A percentile compares a stretch with the other conserved stretches of the same genome.
Evolutionary conservation across 345 rosid species (phyloP).

Genomic region (Punica granatum): DNA sequence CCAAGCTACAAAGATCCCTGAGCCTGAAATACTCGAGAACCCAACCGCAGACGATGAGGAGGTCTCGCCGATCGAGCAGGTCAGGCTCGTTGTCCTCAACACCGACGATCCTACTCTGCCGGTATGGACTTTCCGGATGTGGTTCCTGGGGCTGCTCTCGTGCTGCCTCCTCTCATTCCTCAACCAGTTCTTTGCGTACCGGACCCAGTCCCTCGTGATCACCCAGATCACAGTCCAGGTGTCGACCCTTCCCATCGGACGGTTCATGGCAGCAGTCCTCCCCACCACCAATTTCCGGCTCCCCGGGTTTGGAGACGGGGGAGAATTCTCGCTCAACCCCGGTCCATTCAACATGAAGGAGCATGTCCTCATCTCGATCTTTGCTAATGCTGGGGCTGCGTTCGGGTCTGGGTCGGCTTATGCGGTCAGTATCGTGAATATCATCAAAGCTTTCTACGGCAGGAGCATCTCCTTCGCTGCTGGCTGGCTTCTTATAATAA

Average conservation of each 20-base stretch:
- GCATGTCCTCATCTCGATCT: constrained; percentile 16
- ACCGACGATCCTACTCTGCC: constrained; percentile 11
- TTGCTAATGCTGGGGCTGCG: constrained; percentile 17
- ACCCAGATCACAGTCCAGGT: constrained; percentile 13
- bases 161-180: constrained; percentile 20
- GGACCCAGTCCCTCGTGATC: constrained; percentile 15
- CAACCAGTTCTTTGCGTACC: constrained; percentile 20
- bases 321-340: constrained; percentile 12
- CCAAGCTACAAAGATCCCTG: too few relatives aligned
- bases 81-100: constrained; percentile 12
- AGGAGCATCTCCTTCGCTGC: constrained; percentile 16
- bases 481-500: constrained; percentile 14
- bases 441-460: constrained; percentile 17
- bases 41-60: constrained; percentile 8
- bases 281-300: constrained; percentile 8
- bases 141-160: constrained; percentile 16
- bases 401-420: constrained; percentile 13
- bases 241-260: constrained; percentile 14
- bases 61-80: constrained; percentile 13
- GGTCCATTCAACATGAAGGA: constrained; percentile 20
- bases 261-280: constrained; percentile 16
- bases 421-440: constrained; percentile 13
- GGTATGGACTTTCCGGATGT: constrained; percentile 17
- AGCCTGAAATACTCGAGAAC: too few relatives aligned
- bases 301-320: constrained; percentile 10